Base-by-base conservation (phyloP, 306 rosid genomes). In the Malus fusca region DNA sequence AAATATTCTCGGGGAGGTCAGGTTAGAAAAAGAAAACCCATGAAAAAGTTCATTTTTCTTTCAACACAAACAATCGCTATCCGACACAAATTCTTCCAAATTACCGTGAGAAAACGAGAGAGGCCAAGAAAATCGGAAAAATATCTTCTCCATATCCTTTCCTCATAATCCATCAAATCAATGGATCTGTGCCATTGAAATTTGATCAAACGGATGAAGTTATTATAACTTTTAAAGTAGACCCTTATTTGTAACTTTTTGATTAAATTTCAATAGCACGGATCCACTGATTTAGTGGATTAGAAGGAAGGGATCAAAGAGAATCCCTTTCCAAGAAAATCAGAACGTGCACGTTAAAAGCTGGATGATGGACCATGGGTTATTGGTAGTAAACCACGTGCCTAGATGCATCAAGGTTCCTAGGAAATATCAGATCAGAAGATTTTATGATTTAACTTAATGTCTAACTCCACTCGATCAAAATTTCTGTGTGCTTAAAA, bases 341-440 rank as follows among this genome's bases (percentile, higher is more conserved):
- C 28, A 15, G 66, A 61, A 66, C 70, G 81, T 62, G 85, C 92
- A 84, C 83, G 88, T 79, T 81, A 78, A 78, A 78, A 17, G 6
- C 31, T 63, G 22, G 21, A 15, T 48, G 21, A 15, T 48, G 68
- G 68, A 63, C 8, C 76, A 60, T 67, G 84, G 78, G 37, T 72
- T 70, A 4, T 14, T 51, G 23, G 81, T 80, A 75, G 87, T 74
- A 46, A 79, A 71, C 79, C 90, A 88, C 93, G 83, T 88, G 93
- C 69, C 70, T 42, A 74, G 72, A 23, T 85, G 82, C 81, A 75
- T 87, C 80, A 82, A 84, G 80, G 82, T 69, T 81, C 28, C 79
- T 69, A 75, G 76, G 85, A 72, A 80, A 87, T 65, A 80, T 65
- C 63, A 72, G 64, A 17, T 18, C 28, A 71, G 75, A 25, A 83